These are phyloP conservation scores for Clonostachys byssicola DNA, from an alignment of 2,329 filamentous ascomycete genomes.

Conservation along the genomic window DNA sequence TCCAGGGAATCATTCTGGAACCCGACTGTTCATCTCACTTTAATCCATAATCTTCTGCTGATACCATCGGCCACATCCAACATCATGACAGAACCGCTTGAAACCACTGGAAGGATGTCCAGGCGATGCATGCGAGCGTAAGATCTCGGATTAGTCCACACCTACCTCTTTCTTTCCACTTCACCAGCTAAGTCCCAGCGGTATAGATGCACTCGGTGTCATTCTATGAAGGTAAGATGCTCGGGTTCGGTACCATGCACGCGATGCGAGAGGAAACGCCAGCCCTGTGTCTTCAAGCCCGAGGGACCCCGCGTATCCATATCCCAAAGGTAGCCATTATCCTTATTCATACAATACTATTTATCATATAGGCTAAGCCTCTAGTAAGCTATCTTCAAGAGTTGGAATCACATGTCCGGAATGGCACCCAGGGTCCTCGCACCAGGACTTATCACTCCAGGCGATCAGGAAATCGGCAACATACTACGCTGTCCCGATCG, in stretches of 20 bases:
- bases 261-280: conserved; percentile 1
- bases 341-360: not conserved
- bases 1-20: too few relatives aligned
- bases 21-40: too few relatives aligned
- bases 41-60: too few relatives aligned
- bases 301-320: conserved; percentile 2
- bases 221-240: conserved; percentile 3
- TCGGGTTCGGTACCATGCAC: conserved; percentile 2
- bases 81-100: not conserved
- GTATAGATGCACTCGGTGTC: conserved; percentile 2
- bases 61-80: too few relatives aligned
- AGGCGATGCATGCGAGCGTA: conserved; percentile 3
- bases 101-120: not conserved
- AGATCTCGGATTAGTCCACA: not conserved
- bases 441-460: not conserved
- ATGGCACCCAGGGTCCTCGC: not conserved
- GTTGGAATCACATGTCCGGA: not conserved
- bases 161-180: not conserved
- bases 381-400: not conserved
- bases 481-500: not conserved
- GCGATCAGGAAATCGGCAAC: not conserved
- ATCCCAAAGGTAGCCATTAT: not conserved
- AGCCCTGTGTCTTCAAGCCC: conserved; percentile 2
- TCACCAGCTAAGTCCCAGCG: not conserved
- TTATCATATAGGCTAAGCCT: not conserved